Conservation (phyloP, 1,284 basidiomycete genomes). For the Mrakiaceae sp. region DNA sequence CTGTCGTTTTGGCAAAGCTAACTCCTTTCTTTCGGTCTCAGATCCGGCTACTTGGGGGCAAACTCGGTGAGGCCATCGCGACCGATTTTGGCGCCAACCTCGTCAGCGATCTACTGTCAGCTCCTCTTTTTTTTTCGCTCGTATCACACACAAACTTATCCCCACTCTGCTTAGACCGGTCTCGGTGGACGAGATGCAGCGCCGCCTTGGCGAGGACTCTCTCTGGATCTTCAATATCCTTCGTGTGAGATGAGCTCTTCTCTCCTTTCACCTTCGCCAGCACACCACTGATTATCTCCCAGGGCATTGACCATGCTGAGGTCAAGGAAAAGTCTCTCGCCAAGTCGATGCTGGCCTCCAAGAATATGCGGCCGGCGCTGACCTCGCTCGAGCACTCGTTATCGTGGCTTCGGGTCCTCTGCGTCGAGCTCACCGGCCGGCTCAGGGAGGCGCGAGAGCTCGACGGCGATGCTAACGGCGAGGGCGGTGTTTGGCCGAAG, state of each 20-base stretch:
- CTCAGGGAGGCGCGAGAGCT: slow-evolving; percentile 60
- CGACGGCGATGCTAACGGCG: slow-evolving; percentile 20
- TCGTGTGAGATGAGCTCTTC: slow-evolving; percentile 27
- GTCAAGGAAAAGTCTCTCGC: slow-evolving; percentile 74
- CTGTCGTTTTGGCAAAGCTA: background rate
- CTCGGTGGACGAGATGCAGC: slow-evolving; percentile 40
- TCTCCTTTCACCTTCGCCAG: background rate
- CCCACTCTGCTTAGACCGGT: slow-evolving; percentile 29
- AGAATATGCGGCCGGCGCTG: slow-evolving; percentile 72
- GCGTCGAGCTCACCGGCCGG: slow-evolving; percentile 75
- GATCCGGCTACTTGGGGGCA: slow-evolving; percentile 92
- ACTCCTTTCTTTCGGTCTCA: slow-evolving; percentile 29
- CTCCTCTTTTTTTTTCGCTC: slow-evolving; percentile 4
- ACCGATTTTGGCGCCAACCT: slow-evolving; percentile 78
- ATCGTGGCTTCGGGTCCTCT: slow-evolving; percentile 83
- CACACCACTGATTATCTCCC: background rate
- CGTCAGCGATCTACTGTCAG: slow-evolving; percentile 75
- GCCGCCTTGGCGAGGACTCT: slow-evolving; percentile 42
- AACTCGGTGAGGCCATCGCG: slow-evolving; percentile 78
- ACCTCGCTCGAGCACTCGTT: slow-evolving; percentile 59
- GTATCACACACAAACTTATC: no score
- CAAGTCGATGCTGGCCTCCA: slow-evolving; percentile 89
- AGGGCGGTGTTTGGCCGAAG: slow-evolving; percentile 76
- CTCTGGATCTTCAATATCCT: slow-evolving; percentile 82
- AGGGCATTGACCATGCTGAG: slow-evolving; percentile 87